phyloP scores from a whole-genome alignment of 768 basidiomycete species.

The Boletus pseudopeckii region DNA sequence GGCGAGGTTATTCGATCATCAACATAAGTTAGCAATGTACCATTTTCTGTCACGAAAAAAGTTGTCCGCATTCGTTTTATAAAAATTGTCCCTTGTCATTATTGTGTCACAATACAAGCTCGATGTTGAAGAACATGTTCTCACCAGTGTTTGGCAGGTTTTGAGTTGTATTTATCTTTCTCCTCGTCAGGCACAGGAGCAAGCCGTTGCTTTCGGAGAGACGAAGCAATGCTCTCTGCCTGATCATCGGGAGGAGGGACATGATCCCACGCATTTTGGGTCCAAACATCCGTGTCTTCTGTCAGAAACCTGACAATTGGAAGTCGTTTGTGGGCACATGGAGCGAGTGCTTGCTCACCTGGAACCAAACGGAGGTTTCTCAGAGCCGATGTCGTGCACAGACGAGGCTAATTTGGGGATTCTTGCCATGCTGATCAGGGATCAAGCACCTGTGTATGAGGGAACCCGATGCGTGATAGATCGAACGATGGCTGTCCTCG shows the following conservation, averaged over 20 bases:
- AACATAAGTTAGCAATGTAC: conserved; percentile 33
- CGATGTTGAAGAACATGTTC: conserved; percentile 28
- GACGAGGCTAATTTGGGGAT: conserved; percentile 50
- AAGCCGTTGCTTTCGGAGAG: conserved; percentile 65
- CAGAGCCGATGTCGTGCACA: conserved; percentile 53
- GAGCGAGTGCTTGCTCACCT: conserved; percentile 37
- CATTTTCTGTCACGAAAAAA: conserved; percentile 97
- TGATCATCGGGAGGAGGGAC: conserved; percentile 84
- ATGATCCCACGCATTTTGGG: conserved; percentile 90
- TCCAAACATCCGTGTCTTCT: conserved; percentile 72
- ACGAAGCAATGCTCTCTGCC: conserved; percentile 61
- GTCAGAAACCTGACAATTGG: conserved; percentile 56
- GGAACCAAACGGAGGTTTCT: conserved; percentile 69
- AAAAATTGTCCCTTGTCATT: conserved; percentile 82
- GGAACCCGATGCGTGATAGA: background rate
- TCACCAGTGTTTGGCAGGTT: conserved; percentile 71
- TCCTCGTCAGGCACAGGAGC: conserved; percentile 75
- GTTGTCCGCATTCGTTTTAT: conserved; percentile 77
- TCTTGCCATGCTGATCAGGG: conserved; percentile 14
- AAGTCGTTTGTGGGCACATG: background rate
- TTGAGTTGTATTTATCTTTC: conserved; percentile 66
- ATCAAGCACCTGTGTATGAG: background rate
- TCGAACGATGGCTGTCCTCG: background rate
- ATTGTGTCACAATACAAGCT: conserved; percentile 22
- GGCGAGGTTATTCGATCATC: background rate